Percentiles rank a stretch among this genome's conserved stretches.
phyloP scores from a whole-genome alignment of 2,329 filamentous ascomycete species.

The Hirsutella rhossiliensis region DNA sequence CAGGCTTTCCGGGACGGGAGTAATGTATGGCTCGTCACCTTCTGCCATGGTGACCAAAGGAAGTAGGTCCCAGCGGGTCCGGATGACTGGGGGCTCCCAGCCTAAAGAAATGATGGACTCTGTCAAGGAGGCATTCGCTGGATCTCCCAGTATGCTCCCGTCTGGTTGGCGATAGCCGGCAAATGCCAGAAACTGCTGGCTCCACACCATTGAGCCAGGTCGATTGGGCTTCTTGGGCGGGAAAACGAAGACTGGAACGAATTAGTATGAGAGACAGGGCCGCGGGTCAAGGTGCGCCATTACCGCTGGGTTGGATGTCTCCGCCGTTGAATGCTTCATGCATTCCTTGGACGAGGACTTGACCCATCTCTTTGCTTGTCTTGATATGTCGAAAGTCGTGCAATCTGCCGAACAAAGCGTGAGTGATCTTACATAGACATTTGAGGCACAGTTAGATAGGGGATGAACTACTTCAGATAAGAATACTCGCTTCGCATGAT shows the following conservation, averaged over 20 bases:
- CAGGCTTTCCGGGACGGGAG: conserved; percentile 1
- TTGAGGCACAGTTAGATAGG: not conserved
- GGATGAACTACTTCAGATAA: not conserved
- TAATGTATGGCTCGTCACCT: conserved; percentile 1
- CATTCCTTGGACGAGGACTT: conserved; percentile 1
- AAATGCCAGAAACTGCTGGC: conserved; percentile 2
- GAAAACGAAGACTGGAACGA: conserved; percentile 1
- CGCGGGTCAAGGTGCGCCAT: not conserved
- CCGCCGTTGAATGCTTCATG: conserved; percentile 1
- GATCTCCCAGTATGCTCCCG: conserved; percentile 1
- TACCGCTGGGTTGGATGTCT: conserved; percentile 2
- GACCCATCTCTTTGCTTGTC: conserved; percentile 2
- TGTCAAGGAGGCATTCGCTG: conserved; percentile 1
- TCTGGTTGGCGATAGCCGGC: conserved; percentile 1
- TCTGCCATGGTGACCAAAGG: conserved; percentile 2
- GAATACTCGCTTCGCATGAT: conserved; percentile 3
- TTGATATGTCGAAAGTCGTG: conserved; percentile 1
- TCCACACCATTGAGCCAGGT: conserved; percentile 1
- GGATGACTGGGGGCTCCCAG: conserved; percentile 1
- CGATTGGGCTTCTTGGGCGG: not conserved
- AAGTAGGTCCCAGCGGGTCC: conserved; percentile 1
- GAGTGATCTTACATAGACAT: not conserved
- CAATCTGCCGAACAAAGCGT: not conserved
- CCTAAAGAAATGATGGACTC: not conserved
- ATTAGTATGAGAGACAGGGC: not conserved